Evolutionary conservation across 257 asterid genomes (phyloP).

Genomic region (Solanum virginianum): DNA sequence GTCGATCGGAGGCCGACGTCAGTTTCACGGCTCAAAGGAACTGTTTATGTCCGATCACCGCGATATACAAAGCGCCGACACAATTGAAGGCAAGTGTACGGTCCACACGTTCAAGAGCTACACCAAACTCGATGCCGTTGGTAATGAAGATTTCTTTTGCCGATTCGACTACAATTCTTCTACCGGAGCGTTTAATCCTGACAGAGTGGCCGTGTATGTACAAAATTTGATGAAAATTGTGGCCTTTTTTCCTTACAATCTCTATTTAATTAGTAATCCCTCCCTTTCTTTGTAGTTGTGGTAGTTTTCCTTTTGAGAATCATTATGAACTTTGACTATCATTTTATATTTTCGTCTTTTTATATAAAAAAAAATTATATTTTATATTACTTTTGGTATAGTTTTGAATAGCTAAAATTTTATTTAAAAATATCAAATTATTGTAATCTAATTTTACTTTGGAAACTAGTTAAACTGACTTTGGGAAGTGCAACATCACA

Average conservation of each 20-base stretch:
- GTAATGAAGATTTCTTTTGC: slow-evolving; percentile 84
- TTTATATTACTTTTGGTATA: too few relatives aligned
- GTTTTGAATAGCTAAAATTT: too few relatives aligned
- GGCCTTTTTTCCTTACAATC: not conserved
- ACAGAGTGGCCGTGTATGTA: slow-evolving; percentile 91
- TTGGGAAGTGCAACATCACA: too few relatives aligned
- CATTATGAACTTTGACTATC: too few relatives aligned
- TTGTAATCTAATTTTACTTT: too few relatives aligned
- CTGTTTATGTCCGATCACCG: slow-evolving; percentile 81
- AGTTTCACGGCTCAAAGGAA: slow-evolving; percentile 89
- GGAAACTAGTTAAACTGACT: too few relatives aligned
- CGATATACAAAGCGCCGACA: slow-evolving; percentile 82
- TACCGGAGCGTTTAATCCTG: slow-evolving; percentile 89
- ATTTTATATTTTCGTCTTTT: too few relatives aligned
- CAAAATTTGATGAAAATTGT: not conserved
- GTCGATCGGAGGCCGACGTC: slow-evolving; percentile 88
- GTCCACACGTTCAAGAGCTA: slow-evolving; percentile 85
- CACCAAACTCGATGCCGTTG: slow-evolving; percentile 83
- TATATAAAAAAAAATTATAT: too few relatives aligned
- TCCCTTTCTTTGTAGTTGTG: too few relatives aligned
- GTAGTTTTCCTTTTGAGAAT: too few relatives aligned
- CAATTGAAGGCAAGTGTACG: slow-evolving; percentile 78
- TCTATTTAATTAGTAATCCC: not conserved
- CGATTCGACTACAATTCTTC: slow-evolving; percentile 86
- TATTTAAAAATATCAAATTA: too few relatives aligned